Conservation (phyloP, 176 grass and related monocot species). For the Musa beccarii region DNA sequence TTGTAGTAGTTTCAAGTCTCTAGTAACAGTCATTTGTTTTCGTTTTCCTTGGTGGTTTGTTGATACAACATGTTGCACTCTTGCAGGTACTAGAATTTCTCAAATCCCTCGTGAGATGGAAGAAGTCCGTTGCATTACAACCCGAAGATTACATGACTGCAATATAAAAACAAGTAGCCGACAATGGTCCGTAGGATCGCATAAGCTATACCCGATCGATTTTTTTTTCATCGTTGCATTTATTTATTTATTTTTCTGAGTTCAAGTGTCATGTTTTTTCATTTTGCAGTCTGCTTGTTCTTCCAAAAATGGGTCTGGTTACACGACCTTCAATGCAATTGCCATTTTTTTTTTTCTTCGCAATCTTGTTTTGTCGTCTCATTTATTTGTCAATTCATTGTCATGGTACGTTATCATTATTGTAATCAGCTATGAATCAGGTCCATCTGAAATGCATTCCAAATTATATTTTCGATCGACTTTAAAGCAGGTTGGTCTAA, state of each 20-base stretch:
- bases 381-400: conserved; percentile 4
- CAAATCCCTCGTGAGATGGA: conserved; percentile 57
- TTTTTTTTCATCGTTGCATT: not conserved
- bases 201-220: not conserved
- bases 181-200: not conserved
- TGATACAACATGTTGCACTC: not conserved
- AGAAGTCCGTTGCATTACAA: conserved; percentile 23
- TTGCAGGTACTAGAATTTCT: conserved; percentile 74
- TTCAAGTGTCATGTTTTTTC: not conserved
- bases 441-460: too few species aligned
- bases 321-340: not conserved
- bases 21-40: not conserved
- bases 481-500: too few species aligned
- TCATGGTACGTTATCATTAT: not conserved
- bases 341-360: not conserved
- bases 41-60: not conserved
- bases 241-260: not conserved
- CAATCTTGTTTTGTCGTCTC: too few species aligned
- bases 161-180: not conserved
- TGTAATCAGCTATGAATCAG: not conserved
- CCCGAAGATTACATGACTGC: not conserved
- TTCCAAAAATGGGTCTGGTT: not conserved
- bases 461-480: too few species aligned
- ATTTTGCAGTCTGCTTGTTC: not conserved
- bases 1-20: not conserved